Evolutionary conservation across 2,329 filamentous ascomycete species (phyloP).

Genomic region (Colletotrichum tabaci): DNA sequence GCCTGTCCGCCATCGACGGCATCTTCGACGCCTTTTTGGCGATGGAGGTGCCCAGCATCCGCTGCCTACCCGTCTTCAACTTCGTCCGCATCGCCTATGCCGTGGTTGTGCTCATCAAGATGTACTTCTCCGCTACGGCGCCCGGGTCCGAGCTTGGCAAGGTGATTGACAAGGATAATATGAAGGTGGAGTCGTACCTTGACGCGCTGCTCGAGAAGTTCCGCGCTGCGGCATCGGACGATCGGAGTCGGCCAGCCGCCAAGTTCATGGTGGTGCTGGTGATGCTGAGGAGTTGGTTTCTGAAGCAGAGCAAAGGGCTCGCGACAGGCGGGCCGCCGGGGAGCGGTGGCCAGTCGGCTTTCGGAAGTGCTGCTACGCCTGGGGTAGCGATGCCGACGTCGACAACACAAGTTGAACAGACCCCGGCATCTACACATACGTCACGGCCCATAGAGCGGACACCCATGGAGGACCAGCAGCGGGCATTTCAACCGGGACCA

Average conservation of each 20-base stretch:
- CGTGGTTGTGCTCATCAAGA: constrained; percentile 80
- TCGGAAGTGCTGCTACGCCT: neutral
- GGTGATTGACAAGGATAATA: constrained; percentile 77
- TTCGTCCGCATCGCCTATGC: constrained; percentile 81
- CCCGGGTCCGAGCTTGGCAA: constrained; percentile 77
- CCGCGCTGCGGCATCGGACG: constrained; percentile 72
- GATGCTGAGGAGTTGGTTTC: constrained; percentile 80
- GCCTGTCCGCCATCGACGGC: constrained; percentile 75
- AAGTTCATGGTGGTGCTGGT: constrained; percentile 81
- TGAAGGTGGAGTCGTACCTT: constrained; percentile 77
- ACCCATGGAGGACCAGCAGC: constrained; percentile 42
- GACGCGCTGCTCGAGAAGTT: constrained; percentile 80
- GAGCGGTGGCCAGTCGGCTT: neutral
- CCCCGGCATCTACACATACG: neutral
- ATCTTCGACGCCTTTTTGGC: constrained; percentile 76
- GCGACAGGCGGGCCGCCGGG: constrained; percentile 30
- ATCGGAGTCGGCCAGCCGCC: constrained; percentile 74
- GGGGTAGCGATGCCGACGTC: constrained; percentile 25
- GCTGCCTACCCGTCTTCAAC: constrained; percentile 78
- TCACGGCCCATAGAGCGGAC: constrained; percentile 6
- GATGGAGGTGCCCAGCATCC: constrained; percentile 72
- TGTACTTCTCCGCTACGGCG: constrained; percentile 77
- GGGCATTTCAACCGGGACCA: constrained; percentile 40
- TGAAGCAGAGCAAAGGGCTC: constrained; percentile 60
- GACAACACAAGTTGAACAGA: neutral